A percentile compares a stretch with the other conserved stretches of the same genome.
These are phyloP conservation scores for Ligustrum vulgare DNA, from an alignment of 257 asterid species.

Conservation along the genomic window DNA sequence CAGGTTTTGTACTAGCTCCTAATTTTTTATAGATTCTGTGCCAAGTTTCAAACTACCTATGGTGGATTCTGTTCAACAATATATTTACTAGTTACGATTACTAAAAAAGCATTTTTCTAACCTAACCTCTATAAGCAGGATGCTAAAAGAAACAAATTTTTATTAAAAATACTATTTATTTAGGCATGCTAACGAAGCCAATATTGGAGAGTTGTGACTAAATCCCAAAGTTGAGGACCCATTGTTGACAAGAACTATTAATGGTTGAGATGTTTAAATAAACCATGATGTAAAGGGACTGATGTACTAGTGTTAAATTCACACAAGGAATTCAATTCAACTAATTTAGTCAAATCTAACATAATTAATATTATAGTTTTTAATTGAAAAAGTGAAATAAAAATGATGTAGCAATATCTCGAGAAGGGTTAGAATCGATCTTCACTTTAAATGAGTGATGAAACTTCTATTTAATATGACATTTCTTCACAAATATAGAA, in stretches of 20 bases:
- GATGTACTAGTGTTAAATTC: not conserved
- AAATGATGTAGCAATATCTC: not conserved
- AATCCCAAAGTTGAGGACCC: not conserved
- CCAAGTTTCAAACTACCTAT: not conserved
- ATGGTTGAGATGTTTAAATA: not conserved
- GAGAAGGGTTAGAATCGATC: not conserved
- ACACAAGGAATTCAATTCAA: not conserved
- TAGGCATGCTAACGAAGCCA: not conserved
- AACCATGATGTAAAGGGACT: not conserved
- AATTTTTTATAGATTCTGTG: no score
- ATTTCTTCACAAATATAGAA: not conserved
- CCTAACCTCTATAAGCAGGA: not conserved
- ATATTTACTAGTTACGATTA: not conserved
- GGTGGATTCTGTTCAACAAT: not conserved
- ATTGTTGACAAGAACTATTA: no score
- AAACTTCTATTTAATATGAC: not conserved
- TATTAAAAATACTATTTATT: not conserved
- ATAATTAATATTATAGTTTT: not conserved
- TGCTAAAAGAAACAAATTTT: no score
- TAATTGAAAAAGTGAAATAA: not conserved
- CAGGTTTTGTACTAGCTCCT: not conserved
- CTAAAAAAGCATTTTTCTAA: not conserved
- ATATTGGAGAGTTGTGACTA: not conserved
- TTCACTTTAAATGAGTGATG: not conserved
- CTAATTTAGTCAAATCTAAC: not conserved